Conservation (phyloP, 345 rosid species). For the Hirschfeldia incana region DNA sequence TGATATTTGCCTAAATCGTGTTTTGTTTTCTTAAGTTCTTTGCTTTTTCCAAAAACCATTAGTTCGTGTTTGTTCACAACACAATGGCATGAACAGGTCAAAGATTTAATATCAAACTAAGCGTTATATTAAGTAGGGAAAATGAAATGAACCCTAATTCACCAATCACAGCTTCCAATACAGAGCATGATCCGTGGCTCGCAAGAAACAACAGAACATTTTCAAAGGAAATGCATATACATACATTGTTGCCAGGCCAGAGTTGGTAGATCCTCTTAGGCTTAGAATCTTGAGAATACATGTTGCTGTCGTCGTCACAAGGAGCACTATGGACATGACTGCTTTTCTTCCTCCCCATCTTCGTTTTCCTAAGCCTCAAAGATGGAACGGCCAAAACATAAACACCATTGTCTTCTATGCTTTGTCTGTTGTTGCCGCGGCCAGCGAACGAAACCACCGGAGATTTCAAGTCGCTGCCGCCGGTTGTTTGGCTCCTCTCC, state of each 20-base stretch:
- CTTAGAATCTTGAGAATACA: slow-evolving; percentile 24
- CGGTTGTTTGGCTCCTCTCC: slow-evolving; percentile 1
- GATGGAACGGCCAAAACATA: slow-evolving; percentile 2
- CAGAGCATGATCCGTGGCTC: neutral
- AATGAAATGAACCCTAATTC: neutral
- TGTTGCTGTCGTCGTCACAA: slow-evolving; percentile 10
- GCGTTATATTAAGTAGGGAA: too few species aligned
- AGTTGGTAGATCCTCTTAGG: slow-evolving; percentile 64
- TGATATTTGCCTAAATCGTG: too few species aligned
- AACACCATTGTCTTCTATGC: slow-evolving; percentile 1
- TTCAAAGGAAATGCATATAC: slow-evolving; percentile 38
- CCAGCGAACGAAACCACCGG: slow-evolving; percentile 37
- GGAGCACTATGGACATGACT: slow-evolving; percentile 42
- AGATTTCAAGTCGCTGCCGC: slow-evolving; percentile 41
- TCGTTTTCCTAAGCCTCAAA: slow-evolving; percentile 11
- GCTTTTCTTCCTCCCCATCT: slow-evolving; percentile 23
- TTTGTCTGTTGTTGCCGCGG: slow-evolving; percentile 24
- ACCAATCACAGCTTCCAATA: neutral
- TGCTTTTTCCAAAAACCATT: too few species aligned
- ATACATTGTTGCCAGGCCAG: slow-evolving; percentile 94
- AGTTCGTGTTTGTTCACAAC: too few species aligned
- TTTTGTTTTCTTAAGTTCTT: too few species aligned
- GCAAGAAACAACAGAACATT: neutral
- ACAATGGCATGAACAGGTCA: too few species aligned
- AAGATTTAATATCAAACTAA: too few species aligned